Evolutionary conservation across 2,329 filamentous ascomycete species (phyloP), one percentile per base, ranked within the genome.

Genomic region (Trichoderma brevicompactum): DNA sequence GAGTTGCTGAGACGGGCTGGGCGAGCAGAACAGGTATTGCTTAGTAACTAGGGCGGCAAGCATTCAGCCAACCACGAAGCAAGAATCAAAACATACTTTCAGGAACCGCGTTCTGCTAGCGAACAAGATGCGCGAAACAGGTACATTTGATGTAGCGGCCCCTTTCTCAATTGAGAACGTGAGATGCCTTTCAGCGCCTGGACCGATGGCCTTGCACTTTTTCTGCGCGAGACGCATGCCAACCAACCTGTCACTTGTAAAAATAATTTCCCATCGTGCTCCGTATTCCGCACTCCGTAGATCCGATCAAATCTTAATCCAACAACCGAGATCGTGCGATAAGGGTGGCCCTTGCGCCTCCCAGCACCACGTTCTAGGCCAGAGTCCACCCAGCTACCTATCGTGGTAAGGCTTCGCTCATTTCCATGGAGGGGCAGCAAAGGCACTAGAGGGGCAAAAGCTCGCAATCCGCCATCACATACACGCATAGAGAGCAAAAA

Each of bases 281-380:
- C 38, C 58, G 19, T 38, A 12, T 38, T 48, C 43, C 34, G 41
- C 43, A 53, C 32, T 34, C 55, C 55, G 43, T 48, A 52, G 36
- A 52, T 61, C 48, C 58, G 58, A 61, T 52, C 58, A 5, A 61
- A 61, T 61, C 58, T 61, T 61, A 61, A 12, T 36, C 41, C 28
- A 61, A 19, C 19, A 52, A 19, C 48, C 58, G 46, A 61, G 58
- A 61, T 61, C 48, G 48, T 61, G 28, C n/a, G 58, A 52, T 52
- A 23, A 36, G n/a, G 23, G 48, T 61, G 58, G 58, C 12, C 58
- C 58, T 61, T 61, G 58, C 56, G 56, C 44, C 36, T 34, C 46
- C 58, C 48, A 53, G 49, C 49, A 19, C 48, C 49, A 52, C 58
- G 58, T 61, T 61, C 52, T 61, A 7, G 15, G 36, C 36, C 46